phyloP scores from a whole-genome alignment of 73 alveolate genomes.

The Symbiodinium natans region DNA sequence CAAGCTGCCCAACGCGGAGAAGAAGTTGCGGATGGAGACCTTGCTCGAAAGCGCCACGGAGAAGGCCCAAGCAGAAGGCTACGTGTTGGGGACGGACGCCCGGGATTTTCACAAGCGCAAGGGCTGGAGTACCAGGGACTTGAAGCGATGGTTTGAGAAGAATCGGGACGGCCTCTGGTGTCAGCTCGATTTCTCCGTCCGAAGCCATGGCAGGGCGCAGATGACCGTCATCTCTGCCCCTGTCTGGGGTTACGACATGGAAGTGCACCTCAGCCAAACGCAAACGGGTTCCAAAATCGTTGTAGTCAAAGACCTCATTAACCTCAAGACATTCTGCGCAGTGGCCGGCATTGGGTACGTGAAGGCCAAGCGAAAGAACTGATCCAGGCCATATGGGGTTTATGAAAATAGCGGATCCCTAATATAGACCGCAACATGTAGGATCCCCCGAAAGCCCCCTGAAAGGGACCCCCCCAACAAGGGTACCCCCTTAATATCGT shows the following conservation, averaged over 20 bases:
- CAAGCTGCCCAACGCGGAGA: slow-evolving; percentile 2
- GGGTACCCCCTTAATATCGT: too few species aligned
- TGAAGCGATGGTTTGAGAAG: slow-evolving; percentile 25
- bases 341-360: slow-evolving; percentile 65
- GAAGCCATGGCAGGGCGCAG: background rate
- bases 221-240: slow-evolving; percentile 23
- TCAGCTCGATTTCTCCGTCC: background rate
- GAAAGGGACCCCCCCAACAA: too few species aligned
- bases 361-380: background rate
- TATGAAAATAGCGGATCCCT: background rate
- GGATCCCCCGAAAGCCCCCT: too few species aligned
- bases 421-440: background rate
- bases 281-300: slow-evolving; percentile 25
- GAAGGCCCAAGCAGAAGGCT: slow-evolving; percentile 18
- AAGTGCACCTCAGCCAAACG: slow-evolving; percentile 24
- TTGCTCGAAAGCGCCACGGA: background rate
- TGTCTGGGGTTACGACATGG: slow-evolving; percentile 52
- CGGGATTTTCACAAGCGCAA: slow-evolving; percentile 50
- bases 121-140: slow-evolving; percentile 56
- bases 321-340: slow-evolving; percentile 14
- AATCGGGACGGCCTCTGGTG: slow-evolving; percentile 52
- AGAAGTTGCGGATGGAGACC: slow-evolving; percentile 2
- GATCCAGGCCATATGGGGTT: background rate
- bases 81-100: slow-evolving; percentile 20
- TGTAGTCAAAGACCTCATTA: slow-evolving; percentile 63